Base-by-base conservation (phyloP, 345 rosid genomes). In the Nephelium lappaceum region DNA sequence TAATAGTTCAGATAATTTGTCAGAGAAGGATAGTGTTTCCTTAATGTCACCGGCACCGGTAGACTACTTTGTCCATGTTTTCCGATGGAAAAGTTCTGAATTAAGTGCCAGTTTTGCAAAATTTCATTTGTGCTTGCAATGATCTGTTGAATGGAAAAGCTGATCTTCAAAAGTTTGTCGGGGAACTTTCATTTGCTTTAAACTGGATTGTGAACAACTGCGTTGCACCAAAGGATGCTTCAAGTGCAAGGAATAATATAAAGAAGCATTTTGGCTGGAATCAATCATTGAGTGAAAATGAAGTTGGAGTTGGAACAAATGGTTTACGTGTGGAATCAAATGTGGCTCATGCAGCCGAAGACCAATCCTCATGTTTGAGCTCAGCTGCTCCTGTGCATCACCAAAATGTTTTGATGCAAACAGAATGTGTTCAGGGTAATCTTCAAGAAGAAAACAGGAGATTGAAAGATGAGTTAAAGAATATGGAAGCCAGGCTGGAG, bases 171-270 rank as follows among this genome's bases (percentile, higher is more conserved):
- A 80, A 72, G 10, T 85, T 88, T 76, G 77, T 79, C n/a, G 83
- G 69, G 76, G 91, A 88, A 78, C 69, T 86, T 19, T 84, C 84
- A 25, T 51, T 55, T 74, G 72, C 86, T 53, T 63, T 89, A 69
- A 85, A 89, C 68, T 89, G 89, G 87, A 81, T 88, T 14, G 10
- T 88, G 75, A 86, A 81, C 82, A 84, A 81, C 65, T 66, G 81
- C 65, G 31, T 73, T 38, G 76, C 75, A 23, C 86, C 82, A 7
- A 79, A 76, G 63, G 83, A 86, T n/a, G 83, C 87, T 76, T 81
- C 90, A 38, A 86, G 81, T 60, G 83, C 86, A 49, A 90, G 91
- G 81, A 88, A 86, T 73, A 88, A 87, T 80, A 90, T 91, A 88
- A 91, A 86, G 79, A 86, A 80, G 82, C 92, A 85, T 78, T 85